Evolutionary conservation across 768 basidiomycete species (phyloP).

Genomic region (Russula virescens): DNA sequence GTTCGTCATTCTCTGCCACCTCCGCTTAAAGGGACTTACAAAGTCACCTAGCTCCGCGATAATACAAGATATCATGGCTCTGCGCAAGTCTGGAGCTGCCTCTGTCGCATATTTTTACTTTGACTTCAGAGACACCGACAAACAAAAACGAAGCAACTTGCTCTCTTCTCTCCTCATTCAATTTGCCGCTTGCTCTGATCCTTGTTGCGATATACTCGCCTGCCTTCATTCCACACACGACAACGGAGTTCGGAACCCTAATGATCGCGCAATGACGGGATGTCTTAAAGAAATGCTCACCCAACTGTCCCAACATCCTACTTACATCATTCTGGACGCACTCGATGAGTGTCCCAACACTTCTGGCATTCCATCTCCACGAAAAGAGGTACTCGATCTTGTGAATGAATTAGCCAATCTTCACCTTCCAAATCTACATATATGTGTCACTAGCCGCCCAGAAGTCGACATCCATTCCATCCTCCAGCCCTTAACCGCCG

Average conservation of each 20-base stretch:
- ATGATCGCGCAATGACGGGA: neutral
- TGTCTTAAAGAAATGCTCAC: slow-evolving; percentile 10
- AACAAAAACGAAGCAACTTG: slow-evolving; percentile 1
- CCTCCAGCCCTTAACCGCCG: neutral
- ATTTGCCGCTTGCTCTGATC: neutral
- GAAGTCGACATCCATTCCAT: slow-evolving; percentile 1
- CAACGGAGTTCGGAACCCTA: neutral
- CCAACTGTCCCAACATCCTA: neutral
- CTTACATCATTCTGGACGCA: slow-evolving; percentile 11
- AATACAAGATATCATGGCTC: neutral
- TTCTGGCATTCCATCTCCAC: neutral
- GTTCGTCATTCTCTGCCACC: neutral
- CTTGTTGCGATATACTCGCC: neutral
- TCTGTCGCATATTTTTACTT: slow-evolving; percentile 8
- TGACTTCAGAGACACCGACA: neutral
- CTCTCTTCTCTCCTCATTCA: slow-evolving; percentile 10
- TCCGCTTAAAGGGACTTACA: neutral
- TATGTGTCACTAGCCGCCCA: slow-evolving; percentile 13
- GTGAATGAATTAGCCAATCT: neutral
- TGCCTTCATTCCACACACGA: neutral
- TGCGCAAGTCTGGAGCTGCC: neutral
- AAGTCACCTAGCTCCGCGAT: neutral
- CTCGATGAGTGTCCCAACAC: slow-evolving; percentile 5
- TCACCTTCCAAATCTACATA: neutral
- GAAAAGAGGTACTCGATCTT: neutral